Conservation (phyloP, 768 basidiomycete genomes). For the Mycena pura region DNA sequence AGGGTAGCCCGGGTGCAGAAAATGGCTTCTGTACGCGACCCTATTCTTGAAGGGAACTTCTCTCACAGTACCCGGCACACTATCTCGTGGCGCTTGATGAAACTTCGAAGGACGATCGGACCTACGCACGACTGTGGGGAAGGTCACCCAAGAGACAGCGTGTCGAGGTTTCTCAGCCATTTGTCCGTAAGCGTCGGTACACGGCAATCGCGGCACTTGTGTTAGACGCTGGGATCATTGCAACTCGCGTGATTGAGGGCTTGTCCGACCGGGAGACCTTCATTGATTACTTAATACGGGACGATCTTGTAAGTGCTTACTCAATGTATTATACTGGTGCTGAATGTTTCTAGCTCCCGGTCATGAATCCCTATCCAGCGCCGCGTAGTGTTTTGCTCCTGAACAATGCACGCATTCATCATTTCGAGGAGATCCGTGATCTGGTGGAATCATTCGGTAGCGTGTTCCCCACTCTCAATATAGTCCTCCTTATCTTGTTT, state of each 20-base stretch:
- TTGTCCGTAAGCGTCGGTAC: constrained; percentile 25
- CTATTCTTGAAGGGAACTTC: constrained; percentile 4
- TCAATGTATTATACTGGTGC: too few relatives aligned
- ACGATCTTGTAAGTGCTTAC: constrained; percentile 25
- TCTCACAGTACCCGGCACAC: constrained; percentile 1
- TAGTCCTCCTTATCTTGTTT: not conserved
- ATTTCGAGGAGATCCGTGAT: constrained; percentile 23
- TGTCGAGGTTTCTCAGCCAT: constrained; percentile 27
- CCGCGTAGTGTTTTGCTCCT: constrained; percentile 31
- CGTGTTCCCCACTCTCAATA: not conserved
- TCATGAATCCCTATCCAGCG: constrained; percentile 28
- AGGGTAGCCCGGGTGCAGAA: constrained; percentile 21
- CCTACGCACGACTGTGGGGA: constrained; percentile 29
- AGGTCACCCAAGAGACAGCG: constrained; percentile 20
- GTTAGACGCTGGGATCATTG: constrained; percentile 33
- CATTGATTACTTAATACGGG: constrained; percentile 19
- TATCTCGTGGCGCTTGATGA: constrained; percentile 31
- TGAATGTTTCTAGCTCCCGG: constrained; percentile 17
- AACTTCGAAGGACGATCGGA: too few relatives aligned
- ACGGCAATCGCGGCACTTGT: constrained; percentile 29
- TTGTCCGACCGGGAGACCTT: constrained; percentile 24
- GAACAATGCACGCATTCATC: constrained; percentile 34
- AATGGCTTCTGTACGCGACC: constrained; percentile 16
- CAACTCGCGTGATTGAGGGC: constrained; percentile 28
- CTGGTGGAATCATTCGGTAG: constrained; percentile 22